These are phyloP conservation scores for Entomortierella chlamydospora DNA, from an alignment of 192 early-diverging fungal genomes.

Conservation along the genomic window DNA sequence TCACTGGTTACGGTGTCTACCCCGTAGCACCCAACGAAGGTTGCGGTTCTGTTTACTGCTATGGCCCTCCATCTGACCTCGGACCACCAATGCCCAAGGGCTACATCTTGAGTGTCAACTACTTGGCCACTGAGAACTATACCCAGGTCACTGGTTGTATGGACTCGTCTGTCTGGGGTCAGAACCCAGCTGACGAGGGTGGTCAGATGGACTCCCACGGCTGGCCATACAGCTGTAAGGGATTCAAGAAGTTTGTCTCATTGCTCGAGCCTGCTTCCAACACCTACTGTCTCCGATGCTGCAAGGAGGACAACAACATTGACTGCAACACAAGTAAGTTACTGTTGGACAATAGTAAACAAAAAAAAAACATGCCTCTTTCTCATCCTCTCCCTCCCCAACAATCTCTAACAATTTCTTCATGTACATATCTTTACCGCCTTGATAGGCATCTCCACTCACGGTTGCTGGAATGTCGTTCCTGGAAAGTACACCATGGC, in stretches of 20 bases:
- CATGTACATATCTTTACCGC: background rate
- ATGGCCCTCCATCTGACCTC: slow-evolving; percentile 9
- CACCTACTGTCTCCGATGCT: slow-evolving; percentile 61
- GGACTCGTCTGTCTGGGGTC: slow-evolving; percentile 39
- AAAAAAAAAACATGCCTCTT: too few species aligned
- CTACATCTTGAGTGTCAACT: slow-evolving; percentile 32
- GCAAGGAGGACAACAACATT: background rate
- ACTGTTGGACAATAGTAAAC: too few species aligned
- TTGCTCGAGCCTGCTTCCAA: slow-evolving; percentile 58
- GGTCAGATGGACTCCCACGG: slow-evolving; percentile 54
- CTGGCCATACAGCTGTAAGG: slow-evolving; percentile 56
- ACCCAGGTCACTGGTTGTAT: slow-evolving; percentile 53
- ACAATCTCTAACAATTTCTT: too few species aligned
- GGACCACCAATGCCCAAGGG: slow-evolving; percentile 30
- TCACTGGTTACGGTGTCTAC: slow-evolving; percentile 27
- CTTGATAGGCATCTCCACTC: slow-evolving; percentile 30
- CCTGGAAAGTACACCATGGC: slow-evolving; percentile 48
- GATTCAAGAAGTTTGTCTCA: slow-evolving; percentile 57
- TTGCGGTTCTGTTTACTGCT: slow-evolving; percentile 39
- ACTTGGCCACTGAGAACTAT: slow-evolving; percentile 9
- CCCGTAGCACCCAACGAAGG: slow-evolving; percentile 41
- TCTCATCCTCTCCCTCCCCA: too few species aligned
- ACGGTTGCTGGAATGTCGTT: slow-evolving; percentile 46
- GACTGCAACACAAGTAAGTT: background rate
- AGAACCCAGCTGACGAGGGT: slow-evolving; percentile 46